Evolutionary conservation across 805 yeast genomes (phyloP).

Genomic region (Candida broadrunensis): DNA sequence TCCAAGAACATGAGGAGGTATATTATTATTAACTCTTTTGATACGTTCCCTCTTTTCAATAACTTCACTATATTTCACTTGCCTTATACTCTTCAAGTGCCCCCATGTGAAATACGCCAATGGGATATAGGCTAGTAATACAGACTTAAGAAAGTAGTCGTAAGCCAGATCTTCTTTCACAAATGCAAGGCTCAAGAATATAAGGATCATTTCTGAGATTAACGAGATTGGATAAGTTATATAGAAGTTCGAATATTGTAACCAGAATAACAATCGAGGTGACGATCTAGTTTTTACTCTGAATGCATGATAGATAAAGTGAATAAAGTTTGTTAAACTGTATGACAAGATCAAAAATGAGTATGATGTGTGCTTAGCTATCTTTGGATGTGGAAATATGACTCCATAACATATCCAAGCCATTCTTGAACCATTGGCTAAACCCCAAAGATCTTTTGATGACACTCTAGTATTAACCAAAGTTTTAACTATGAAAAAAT

Average conservation of each 20-base stretch:
- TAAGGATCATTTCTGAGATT: conserved; percentile 31
- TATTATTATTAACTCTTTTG: conserved; percentile 4
- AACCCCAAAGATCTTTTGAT: conserved; percentile 21
- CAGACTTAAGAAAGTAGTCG: conserved; percentile 23
- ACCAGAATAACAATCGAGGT: conserved; percentile 33
- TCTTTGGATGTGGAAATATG: conserved; percentile 37
- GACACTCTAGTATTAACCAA: not conserved
- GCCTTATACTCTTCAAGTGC: conserved; percentile 20
- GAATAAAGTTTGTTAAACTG: conserved; percentile 31
- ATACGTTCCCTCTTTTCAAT: conserved; percentile 16
- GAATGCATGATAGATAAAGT: conserved; percentile 34
- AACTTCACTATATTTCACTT: conserved; percentile 15
- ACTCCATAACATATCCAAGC: conserved; percentile 40
- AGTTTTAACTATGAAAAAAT: conserved; percentile 16
- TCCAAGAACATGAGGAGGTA: not conserved
- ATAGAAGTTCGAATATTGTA: conserved; percentile 32
- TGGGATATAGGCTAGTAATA: conserved; percentile 33
- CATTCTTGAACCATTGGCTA: conserved; percentile 28
- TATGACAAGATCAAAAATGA: conserved; percentile 35
- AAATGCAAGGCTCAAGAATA: conserved; percentile 34
- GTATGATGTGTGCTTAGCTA: conserved; percentile 41
- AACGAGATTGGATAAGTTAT: conserved; percentile 31
- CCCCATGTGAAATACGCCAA: conserved; percentile 33
- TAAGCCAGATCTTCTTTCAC: conserved; percentile 19
- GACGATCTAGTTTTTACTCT: conserved; percentile 31